Percentiles rank a stretch among this genome's conserved stretches.
Conservation (phyloP, 169 alveolate species). For the Theileria parva region DNA sequence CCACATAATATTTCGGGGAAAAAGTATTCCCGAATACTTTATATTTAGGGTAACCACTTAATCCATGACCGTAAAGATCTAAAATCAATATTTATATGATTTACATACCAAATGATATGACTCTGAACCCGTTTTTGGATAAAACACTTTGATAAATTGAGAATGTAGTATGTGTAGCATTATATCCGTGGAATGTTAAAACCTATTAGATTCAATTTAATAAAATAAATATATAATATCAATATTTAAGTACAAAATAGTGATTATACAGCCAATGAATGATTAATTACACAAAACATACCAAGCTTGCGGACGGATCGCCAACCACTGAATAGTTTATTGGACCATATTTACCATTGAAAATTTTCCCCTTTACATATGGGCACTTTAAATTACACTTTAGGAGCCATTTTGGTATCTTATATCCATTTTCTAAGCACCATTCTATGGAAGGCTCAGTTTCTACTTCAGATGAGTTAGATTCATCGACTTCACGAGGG, state of each 20-base stretch:
- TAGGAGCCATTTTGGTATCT: constrained; percentile 70
- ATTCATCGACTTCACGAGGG: not conserved
- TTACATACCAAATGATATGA: constrained; percentile 72
- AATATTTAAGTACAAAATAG: not conserved
- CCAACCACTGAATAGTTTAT: constrained; percentile 71
- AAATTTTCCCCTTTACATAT: constrained; percentile 63
- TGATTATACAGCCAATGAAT: not conserved
- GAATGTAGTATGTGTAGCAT: constrained; percentile 75
- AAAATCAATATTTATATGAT: not conserved
- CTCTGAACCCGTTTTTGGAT: constrained; percentile 63
- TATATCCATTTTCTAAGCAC: constrained; percentile 62
- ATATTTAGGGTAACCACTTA: constrained; percentile 74
- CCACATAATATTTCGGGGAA: constrained; percentile 70
- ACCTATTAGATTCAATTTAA: constrained; percentile 13
- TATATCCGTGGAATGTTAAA: constrained; percentile 77
- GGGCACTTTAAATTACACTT: constrained; percentile 72
- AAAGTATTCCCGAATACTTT: constrained; percentile 68
- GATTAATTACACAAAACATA: constrained; percentile 4
- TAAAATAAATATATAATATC: not conserved
- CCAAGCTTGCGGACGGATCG: constrained; percentile 53
- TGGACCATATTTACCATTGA: constrained; percentile 71
- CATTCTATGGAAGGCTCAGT: constrained; percentile 47
- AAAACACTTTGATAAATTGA: constrained; percentile 64
- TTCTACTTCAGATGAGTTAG: not conserved
- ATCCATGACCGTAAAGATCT: constrained; percentile 80